These are phyloP conservation scores for Penicillium polonicum DNA, from an alignment of 2,329 filamentous ascomycete genomes.

Conservation along the genomic window DNA sequence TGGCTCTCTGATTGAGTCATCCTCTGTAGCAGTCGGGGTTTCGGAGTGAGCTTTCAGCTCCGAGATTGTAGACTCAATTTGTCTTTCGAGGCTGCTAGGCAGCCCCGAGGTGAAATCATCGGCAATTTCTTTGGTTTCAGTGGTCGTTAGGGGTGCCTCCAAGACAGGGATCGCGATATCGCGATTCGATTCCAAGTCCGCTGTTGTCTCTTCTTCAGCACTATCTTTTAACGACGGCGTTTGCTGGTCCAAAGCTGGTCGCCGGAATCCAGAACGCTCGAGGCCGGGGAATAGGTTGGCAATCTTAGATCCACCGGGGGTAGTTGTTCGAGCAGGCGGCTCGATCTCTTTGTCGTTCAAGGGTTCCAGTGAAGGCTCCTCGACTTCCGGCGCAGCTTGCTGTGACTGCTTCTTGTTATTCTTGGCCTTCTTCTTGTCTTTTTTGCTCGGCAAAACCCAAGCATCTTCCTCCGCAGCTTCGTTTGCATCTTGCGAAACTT, in stretches of 20 bases:
- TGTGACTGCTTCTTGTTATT: slow-evolving; percentile 33
- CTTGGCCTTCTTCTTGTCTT: slow-evolving; percentile 29
- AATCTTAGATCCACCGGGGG: slow-evolving; percentile 30
- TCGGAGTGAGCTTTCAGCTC: slow-evolving; percentile 7
- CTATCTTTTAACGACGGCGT: slow-evolving; percentile 37
- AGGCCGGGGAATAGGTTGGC: slow-evolving; percentile 38
- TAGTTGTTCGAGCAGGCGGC: slow-evolving; percentile 19
- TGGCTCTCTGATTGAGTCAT: slow-evolving; percentile 11
- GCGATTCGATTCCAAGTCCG: slow-evolving; percentile 36
- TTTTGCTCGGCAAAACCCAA: slow-evolving; percentile 23
- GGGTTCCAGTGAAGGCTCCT: slow-evolving; percentile 6
- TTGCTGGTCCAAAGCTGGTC: slow-evolving; percentile 22
- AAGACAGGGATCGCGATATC: slow-evolving; percentile 48
- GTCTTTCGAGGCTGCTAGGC: slow-evolving; percentile 6
- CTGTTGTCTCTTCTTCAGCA: slow-evolving; percentile 41
- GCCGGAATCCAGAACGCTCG: slow-evolving; percentile 35
- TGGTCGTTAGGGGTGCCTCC: slow-evolving; percentile 43
- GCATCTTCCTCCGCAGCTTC: slow-evolving; percentile 12
- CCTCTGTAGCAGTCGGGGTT: background rate
- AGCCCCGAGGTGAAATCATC: slow-evolving; percentile 36
- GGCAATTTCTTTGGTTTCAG: slow-evolving; percentile 43
- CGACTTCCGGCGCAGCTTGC: slow-evolving; percentile 13
- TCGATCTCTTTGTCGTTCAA: slow-evolving; percentile 23
- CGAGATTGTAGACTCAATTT: slow-evolving; percentile 9
- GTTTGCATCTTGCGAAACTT: slow-evolving; percentile 21